phyloP scores from a whole-genome alignment of 176 grass and related monocot genomes.

The Aegilops longissima region DNA sequence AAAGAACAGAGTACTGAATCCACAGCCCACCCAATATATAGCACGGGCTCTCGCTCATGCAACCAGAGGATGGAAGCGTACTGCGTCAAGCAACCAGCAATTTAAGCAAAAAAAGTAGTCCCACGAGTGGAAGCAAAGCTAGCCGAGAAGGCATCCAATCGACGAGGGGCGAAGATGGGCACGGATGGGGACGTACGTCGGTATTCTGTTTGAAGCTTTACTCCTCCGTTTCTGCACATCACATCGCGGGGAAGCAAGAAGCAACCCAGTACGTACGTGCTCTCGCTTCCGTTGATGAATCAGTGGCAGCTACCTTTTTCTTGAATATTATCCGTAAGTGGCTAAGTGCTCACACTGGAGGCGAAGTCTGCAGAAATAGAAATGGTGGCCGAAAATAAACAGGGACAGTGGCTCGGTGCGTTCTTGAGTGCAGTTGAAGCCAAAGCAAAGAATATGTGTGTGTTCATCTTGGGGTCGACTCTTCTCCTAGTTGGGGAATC shows the following conservation, averaged over 20 bases:
- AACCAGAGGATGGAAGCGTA: not conserved
- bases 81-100: no score
- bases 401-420: not conserved
- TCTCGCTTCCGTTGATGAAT: no score
- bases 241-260: not conserved
- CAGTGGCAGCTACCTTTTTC: not conserved
- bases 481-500: not conserved
- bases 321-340: not conserved
- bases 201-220: not conserved
- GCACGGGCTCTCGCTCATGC: not conserved
- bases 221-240: not conserved
- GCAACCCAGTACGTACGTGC: not conserved
- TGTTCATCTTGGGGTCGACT: not conserved
- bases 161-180: not conserved
- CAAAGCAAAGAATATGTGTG: not conserved
- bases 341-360: not conserved
- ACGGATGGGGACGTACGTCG: not conserved
- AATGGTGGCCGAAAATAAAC: not conserved
- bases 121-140: not conserved
- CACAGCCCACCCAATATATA: slow-evolving; percentile 16
- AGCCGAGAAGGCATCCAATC: not conserved
- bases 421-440: not conserved
- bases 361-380: not conserved
- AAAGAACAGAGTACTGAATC: not conserved
- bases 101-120: not conserved